Evolutionary conservation across 1,284 basidiomycete species (phyloP).

Genomic region (Entoloma clypeatum): DNA sequence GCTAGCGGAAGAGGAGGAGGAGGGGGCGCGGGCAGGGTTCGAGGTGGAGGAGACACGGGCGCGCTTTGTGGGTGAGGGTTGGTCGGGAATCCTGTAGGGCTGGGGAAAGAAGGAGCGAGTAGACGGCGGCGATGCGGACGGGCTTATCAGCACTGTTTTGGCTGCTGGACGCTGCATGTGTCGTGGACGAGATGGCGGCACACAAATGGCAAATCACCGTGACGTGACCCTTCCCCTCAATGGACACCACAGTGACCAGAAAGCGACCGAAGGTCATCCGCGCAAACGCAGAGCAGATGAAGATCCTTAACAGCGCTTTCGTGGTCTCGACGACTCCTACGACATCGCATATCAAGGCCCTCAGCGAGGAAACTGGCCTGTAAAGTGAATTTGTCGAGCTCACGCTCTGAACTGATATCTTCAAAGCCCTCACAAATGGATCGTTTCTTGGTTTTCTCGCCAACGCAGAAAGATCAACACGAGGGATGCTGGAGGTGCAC

Average conservation of each 20-base stretch:
- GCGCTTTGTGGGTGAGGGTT: conserved; percentile 31
- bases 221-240: no score
- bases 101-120: conserved; percentile 18
- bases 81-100: conserved; percentile 23
- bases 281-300: conserved; percentile 13
- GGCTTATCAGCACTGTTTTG: conserved; percentile 29
- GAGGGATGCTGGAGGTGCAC: neutral
- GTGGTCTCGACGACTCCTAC: conserved; percentile 8
- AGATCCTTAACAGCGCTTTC: conserved; percentile 15
- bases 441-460: conserved; percentile 20
- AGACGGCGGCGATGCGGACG: conserved; percentile 34
- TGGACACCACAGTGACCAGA: no score
- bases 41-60: conserved; percentile 30
- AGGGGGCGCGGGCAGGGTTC: conserved; percentile 24
- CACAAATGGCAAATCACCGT: no score
- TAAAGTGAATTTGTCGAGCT: conserved; percentile 17
- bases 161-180: conserved; percentile 5
- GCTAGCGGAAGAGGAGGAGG: conserved; percentile 21
- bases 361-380: conserved; percentile 18
- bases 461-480: conserved; percentile 14
- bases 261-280: conserved; percentile 10
- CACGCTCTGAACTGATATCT: conserved; percentile 3
- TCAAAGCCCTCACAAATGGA: conserved; percentile 22
- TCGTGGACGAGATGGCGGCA: no score
- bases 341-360: conserved; percentile 8